Percentiles rank a stretch among this genome's conserved stretches.
Conservation (phyloP, 2,329 filamentous ascomycete species). For the Stagonosporopsis rhizophila region DNA sequence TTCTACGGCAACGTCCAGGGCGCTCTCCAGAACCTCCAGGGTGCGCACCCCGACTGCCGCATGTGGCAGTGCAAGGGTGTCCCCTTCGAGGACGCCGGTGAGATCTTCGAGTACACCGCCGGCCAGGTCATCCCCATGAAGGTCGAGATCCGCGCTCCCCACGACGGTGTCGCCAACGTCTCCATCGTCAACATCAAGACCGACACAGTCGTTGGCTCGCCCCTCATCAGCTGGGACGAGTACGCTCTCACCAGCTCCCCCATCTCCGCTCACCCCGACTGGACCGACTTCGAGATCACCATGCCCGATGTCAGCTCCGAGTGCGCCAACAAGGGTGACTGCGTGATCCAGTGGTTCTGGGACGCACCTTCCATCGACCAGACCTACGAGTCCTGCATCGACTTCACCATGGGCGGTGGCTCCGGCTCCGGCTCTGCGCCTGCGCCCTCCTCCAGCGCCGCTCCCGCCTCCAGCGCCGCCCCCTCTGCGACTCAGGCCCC, state of each 20-base stretch:
- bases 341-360: conserved; percentile 70
- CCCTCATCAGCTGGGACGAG: conserved; percentile 62
- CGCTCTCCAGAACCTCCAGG: conserved; percentile 57
- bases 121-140: conserved; percentile 56
- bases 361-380: conserved; percentile 62
- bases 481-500: conserved; percentile 19
- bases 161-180: conserved; percentile 65
- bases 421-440: conserved; percentile 19
- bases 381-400: conserved; percentile 69
- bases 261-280: conserved; percentile 50
- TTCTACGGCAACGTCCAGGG: conserved; percentile 65
- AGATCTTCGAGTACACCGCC: conserved; percentile 58
- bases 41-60: conserved; percentile 59
- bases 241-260: conserved; percentile 60
- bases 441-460: conserved; percentile 13
- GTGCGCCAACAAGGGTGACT: conserved; percentile 58
- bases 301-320: conserved; percentile 60
- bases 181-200: conserved; percentile 63
- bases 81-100: conserved; percentile 62
- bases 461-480: conserved; percentile 10
- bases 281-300: conserved; percentile 61
- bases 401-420: conserved; percentile 58
- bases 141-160: conserved; percentile 60
- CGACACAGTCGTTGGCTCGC: conserved; percentile 60
- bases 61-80: conserved; percentile 66